Base-by-base conservation (phyloP, 352 stramenopile species). In the Globisporangium nodosum region DNA sequence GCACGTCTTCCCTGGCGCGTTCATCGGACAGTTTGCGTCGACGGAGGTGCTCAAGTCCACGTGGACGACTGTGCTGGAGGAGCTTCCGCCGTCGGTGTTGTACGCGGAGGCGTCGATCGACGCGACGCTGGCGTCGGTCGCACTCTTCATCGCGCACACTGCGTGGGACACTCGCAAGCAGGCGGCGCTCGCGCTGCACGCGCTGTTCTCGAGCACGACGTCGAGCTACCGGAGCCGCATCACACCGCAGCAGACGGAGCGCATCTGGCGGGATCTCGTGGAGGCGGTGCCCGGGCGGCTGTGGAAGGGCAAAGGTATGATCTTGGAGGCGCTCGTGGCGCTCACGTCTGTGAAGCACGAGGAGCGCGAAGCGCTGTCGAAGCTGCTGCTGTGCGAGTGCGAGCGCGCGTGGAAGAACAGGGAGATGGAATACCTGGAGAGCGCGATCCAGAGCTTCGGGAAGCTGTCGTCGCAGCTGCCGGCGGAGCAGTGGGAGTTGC, bases 141-240 rank as follows among this genome's bases (percentile, higher is more conserved):
- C 68, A 7, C 52, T 67, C 21, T 73, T 88, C 37, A 61, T 92
- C 35, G 67, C 66, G 15, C 84, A 93, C 60, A 71, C 83, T 13
- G 84, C 84, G 43, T 93, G 84, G 84, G 84, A 90, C 56, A 87
- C 79, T 31, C 78, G 84, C 20, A 69, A 70, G 20, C 84, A 93
- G 54, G 84, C 78, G n/a, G 71, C 78, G 24, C 67, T 66, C n/a
- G 80, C 84, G 15, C 64, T 93, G 15, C 71, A 85, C 33, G 67
- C 77, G 21, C 69, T 90, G 30, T 88, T 89, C 40, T 62, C 61
- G 0, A 70, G 65, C 13, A 16, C 43, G 3, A 68, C 73, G 3
- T 61, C 56, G 16, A 72, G 69, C 46, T 87, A 87, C 61, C 66
- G 70, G 27, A 65, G 62, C 11, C 74, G 71, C 51, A 61, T 89